Percentiles rank a stretch among this genome's conserved stretches.
These are phyloP conservation scores for Termitomyces sp. DNA, from an alignment of 768 basidiomycete species.

Conservation along the genomic window DNA sequence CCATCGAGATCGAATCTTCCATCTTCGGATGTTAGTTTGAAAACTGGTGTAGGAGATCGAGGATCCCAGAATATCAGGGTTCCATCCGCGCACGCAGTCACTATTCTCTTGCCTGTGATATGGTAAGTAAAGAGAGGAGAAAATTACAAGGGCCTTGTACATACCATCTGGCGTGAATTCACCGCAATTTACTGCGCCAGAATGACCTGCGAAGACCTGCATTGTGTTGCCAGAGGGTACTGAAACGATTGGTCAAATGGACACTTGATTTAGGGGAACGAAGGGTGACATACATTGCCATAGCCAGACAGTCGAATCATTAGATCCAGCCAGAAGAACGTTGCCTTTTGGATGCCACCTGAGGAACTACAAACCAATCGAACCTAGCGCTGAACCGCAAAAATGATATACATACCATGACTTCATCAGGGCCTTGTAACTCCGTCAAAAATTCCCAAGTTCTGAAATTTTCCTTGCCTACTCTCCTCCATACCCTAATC, in stretches of 20 bases:
- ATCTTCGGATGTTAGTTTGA: slow-evolving; percentile 71
- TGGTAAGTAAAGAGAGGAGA: background rate
- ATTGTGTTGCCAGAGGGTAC: slow-evolving; percentile 94
- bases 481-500: slow-evolving; percentile 86
- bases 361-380: slow-evolving; percentile 61
- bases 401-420: slow-evolving; percentile 58
- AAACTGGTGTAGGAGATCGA: slow-evolving; percentile 65
- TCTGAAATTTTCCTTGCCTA: slow-evolving; percentile 66
- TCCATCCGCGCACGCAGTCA: slow-evolving; percentile 83
- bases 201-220: slow-evolving; percentile 94
- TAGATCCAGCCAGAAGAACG: slow-evolving; percentile 86
- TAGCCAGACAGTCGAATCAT: slow-evolving; percentile 92
- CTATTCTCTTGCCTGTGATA: slow-evolving; percentile 71
- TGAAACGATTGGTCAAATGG: slow-evolving; percentile 23
- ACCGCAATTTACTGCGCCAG: slow-evolving; percentile 77
- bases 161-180: slow-evolving; percentile 88
- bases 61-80: slow-evolving; percentile 91
- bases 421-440: slow-evolving; percentile 92
- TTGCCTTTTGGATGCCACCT: slow-evolving; percentile 95
- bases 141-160: background rate
- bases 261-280: background rate
- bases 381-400: slow-evolving; percentile 1
- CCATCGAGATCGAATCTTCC: slow-evolving; percentile 76
- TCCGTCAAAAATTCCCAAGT: slow-evolving; percentile 95
- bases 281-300: slow-evolving; percentile 77